A percentile compares a stretch with the other conserved stretches of the same genome.
Evolutionary conservation across 2,329 filamentous ascomycete species (phyloP).

Genomic region (Xylaria sp.): DNA sequence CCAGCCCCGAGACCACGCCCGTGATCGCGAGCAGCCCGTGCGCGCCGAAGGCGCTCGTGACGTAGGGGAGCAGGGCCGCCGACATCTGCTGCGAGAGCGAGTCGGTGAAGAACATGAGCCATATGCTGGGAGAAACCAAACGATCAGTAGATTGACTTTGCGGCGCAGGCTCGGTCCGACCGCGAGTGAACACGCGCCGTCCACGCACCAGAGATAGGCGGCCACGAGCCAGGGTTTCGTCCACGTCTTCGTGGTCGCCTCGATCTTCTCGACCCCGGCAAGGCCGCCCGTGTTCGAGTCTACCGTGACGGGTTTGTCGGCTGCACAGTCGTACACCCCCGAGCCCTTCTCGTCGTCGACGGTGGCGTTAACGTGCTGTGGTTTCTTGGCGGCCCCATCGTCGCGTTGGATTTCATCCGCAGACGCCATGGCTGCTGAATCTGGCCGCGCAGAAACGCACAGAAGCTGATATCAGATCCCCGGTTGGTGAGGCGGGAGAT

Average conservation of each 20-base stretch:
- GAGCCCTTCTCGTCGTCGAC: not conserved
- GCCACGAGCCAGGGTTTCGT: constrained; percentile 1
- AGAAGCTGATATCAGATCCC: not conserved
- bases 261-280: constrained; percentile 1
- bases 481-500: not conserved
- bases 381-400: not conserved
- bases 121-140: constrained; percentile 39
- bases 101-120: constrained; percentile 47
- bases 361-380: not conserved
- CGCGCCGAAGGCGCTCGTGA: constrained; percentile 43
- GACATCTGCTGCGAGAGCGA: constrained; percentile 45
- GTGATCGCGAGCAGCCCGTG: constrained; percentile 52
- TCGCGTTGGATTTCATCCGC: not conserved
- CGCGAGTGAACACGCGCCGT: not conserved
- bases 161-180: not conserved
- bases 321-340: not conserved
- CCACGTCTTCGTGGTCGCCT: not conserved
- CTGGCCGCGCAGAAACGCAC: not conserved
- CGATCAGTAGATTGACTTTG: not conserved
- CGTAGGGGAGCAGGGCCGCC: constrained; percentile 36
- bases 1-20: constrained; percentile 46
- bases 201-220: not conserved
- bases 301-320: not conserved
- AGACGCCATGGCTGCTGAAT: not conserved
- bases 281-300: constrained; percentile 1